Evolutionary conservation across 1,284 basidiomycete species (phyloP), one percentile per base, ranked within the genome.

Genomic region (Marasmius fiardii): DNA sequence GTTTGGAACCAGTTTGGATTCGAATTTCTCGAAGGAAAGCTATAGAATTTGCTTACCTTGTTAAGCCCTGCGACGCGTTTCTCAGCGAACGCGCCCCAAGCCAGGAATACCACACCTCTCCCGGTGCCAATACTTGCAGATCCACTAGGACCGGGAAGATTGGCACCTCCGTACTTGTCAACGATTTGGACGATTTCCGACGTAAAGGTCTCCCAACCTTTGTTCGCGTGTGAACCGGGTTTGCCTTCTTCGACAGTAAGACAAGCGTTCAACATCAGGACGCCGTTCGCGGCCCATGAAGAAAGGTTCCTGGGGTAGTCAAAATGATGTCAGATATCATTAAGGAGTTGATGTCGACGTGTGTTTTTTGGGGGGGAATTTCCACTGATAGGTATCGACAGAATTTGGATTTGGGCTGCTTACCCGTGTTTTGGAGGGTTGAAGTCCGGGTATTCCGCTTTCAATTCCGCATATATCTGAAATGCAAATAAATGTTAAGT

Each of bases 221-320:
- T 85, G 60, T 83, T 82, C 35, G 88, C 82, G 70, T 98, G 95
- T 49, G 93, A 95, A 37, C 84, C 90, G 2, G 95, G 85, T 58
- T 82, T 66, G 57, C 81, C 79, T 1, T 89, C 88, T 55, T 83
- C 81, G 28, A 96, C 93, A 1, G 93, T 95, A 33, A 98, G 78
- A 59, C 88, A 91, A 2, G 94, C 92, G 74, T 98, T 98, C 52
- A 98, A 82, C 67, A 98, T 81, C 51, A 98, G 77, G 34, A 98
- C 95, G 39, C 95, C 95, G 61, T 90, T 88, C 59, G 85, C 79
- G 1, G 94, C 93, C 91, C 93, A 95, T 21, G 80, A 74, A 10
- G 84, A 84, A 44, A 98, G 77, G 68, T 93, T 92, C 56, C 94
- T 92, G 51, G 61, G 55, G 51, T 47, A 51, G 60, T 56, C 48